Percentiles rank a stretch among this genome's conserved stretches.
Conservation (phyloP, 352 stramenopile species). For the Globisporangium abappressorium region DNA sequence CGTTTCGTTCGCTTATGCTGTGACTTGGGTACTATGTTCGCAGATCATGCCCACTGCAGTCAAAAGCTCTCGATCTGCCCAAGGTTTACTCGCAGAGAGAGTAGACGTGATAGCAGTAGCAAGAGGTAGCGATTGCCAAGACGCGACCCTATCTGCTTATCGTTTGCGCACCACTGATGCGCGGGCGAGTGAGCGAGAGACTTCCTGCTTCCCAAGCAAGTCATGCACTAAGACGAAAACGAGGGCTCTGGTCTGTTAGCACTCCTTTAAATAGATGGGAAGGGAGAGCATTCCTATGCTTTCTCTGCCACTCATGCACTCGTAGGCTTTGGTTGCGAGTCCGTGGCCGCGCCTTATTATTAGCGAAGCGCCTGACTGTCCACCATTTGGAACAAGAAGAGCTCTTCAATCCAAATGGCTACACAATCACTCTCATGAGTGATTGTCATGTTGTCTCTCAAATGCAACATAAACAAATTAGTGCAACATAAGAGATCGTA, state of each 20-base stretch:
- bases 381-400: too few species aligned
- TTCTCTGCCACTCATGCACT: too few species aligned
- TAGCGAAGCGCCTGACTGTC: too few species aligned
- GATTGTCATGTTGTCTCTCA: too few species aligned
- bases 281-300: neutral
- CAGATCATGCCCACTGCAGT: slow-evolving; percentile 3
- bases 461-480: too few species aligned
- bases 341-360: too few species aligned
- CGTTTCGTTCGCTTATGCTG: slow-evolving; percentile 1
- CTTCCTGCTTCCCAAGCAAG: neutral
- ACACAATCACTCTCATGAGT: too few species aligned
- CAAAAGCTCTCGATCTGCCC: neutral
- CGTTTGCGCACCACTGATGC: neutral
- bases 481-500: neutral
- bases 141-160: neutral
- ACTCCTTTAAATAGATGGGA: neutral
- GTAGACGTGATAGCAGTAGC: neutral
- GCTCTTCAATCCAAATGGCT: too few species aligned
- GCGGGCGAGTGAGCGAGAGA: neutral
- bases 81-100: neutral
- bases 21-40: neutral
- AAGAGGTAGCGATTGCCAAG: neutral
- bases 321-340: too few species aligned
- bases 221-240: neutral
- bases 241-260: neutral